Conservation (phyloP, 2,329 filamentous ascomycete species). For the Diaporthe humulicola region DNA sequence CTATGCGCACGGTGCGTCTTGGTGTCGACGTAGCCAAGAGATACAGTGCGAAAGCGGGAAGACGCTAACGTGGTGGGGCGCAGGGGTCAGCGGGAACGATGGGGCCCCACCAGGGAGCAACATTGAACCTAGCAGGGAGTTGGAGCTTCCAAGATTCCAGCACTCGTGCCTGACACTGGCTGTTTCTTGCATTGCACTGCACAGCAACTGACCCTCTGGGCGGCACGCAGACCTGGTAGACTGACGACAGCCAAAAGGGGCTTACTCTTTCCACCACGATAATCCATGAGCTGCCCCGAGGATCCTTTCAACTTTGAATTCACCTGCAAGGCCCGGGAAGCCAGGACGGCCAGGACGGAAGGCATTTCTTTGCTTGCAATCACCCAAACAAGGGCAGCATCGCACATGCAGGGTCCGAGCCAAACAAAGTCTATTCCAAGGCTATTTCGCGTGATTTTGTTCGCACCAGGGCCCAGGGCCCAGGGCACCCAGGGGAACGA, state of each 20-base stretch:
- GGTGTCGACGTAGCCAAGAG: fast-evolving
- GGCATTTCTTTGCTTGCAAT: not conserved
- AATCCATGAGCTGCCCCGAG: not conserved
- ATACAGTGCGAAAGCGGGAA: not conserved
- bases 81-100: conserved; percentile 18
- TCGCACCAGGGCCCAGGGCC: not conserved
- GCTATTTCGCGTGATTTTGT: conserved; percentile 3
- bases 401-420: conserved; percentile 16
- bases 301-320: not conserved
- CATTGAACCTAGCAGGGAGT: conserved; percentile 8
- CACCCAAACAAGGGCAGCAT: not conserved
- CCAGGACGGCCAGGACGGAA: conserved; percentile 3
- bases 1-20: not conserved
- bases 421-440: conserved; percentile 9
- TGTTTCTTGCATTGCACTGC: not conserved
- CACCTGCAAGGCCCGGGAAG: not conserved
- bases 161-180: not conserved
- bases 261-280: not conserved
- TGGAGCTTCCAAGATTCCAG: conserved; percentile 25
- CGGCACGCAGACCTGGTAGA: not conserved
- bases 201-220: not conserved
- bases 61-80: not conserved
- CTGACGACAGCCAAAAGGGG: not conserved
- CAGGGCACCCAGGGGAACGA: no score
- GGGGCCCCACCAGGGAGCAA: conserved; percentile 20